Conservation (phyloP, 169 alveolate species). For the Amoebophrya sp. region DNA sequence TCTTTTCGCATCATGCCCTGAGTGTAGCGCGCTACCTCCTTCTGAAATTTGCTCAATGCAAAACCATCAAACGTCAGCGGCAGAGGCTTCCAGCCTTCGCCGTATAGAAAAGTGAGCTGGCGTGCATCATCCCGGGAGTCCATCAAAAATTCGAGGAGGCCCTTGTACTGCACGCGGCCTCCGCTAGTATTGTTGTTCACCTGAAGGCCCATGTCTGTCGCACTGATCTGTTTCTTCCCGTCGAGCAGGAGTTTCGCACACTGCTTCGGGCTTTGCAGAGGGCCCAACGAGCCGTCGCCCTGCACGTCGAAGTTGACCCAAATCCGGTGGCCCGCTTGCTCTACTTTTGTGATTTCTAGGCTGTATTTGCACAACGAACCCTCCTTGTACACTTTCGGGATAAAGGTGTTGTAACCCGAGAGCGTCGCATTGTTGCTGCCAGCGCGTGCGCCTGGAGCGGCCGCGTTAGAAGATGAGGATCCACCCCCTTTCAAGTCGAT, state of each 20-base stretch:
- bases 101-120: neutral
- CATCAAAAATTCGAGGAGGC: neutral
- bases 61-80: neutral
- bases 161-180: neutral
- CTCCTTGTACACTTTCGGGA: neutral
- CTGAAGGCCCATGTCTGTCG: neutral
- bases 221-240: neutral
- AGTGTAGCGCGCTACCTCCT: neutral
- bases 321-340: neutral
- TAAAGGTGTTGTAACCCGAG: too few relatives aligned
- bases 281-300: conserved; percentile 4
- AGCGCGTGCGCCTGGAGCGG: too few relatives aligned
- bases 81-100: neutral
- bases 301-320: neutral
- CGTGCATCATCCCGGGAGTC: neutral
- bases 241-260: neutral
- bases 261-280: neutral
- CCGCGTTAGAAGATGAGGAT: too few relatives aligned
- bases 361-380: neutral
- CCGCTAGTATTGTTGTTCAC: neutral
- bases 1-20: neutral
- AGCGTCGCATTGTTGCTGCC: too few relatives aligned
- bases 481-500: too few relatives aligned
- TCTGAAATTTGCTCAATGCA: neutral
- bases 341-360: neutral